Evolutionary conservation across 2,329 filamentous ascomycete genomes (phyloP).

Genomic region (Epichloe sibirici): DNA sequence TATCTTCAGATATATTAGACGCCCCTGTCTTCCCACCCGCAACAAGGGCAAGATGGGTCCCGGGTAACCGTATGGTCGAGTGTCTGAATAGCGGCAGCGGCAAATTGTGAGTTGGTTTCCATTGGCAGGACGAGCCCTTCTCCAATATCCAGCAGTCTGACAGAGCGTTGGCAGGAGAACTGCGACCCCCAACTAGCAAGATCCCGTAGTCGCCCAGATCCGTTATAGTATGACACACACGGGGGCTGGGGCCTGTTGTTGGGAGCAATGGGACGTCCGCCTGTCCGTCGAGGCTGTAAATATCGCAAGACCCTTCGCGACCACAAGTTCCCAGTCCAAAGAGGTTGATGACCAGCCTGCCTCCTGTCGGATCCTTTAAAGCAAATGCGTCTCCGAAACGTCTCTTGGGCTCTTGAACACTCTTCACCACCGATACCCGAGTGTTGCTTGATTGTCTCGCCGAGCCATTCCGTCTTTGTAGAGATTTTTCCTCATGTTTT

Average conservation of each 20-base stretch:
- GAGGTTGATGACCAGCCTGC: slow-evolving; percentile 31
- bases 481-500: neutral
- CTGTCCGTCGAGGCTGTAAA: slow-evolving; percentile 25
- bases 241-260: slow-evolving; percentile 18
- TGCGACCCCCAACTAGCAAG: slow-evolving; percentile 64
- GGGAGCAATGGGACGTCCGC: slow-evolving; percentile 15
- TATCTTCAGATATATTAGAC: slow-evolving; percentile 35
- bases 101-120: slow-evolving; percentile 55
- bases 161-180: slow-evolving; percentile 58
- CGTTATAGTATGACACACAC: slow-evolving; percentile 70
- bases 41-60: slow-evolving; percentile 41
- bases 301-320: slow-evolving; percentile 36
- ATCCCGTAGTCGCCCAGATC: slow-evolving; percentile 44
- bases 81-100: slow-evolving; percentile 67
- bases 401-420: slow-evolving; percentile 25
- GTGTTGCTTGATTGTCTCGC: neutral
- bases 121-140: slow-evolving; percentile 34
- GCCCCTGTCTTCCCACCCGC: slow-evolving; percentile 48
- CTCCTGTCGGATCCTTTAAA: slow-evolving; percentile 23
- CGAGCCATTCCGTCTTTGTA: no score
- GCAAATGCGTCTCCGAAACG: slow-evolving; percentile 48
- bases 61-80: slow-evolving; percentile 40
- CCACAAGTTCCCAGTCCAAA: slow-evolving; percentile 33
- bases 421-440: slow-evolving; percentile 7
- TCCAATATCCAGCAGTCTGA: slow-evolving; percentile 66